Conservation (phyloP, 169 alveolate species). For the Cryptosporidium sp. region DNA sequence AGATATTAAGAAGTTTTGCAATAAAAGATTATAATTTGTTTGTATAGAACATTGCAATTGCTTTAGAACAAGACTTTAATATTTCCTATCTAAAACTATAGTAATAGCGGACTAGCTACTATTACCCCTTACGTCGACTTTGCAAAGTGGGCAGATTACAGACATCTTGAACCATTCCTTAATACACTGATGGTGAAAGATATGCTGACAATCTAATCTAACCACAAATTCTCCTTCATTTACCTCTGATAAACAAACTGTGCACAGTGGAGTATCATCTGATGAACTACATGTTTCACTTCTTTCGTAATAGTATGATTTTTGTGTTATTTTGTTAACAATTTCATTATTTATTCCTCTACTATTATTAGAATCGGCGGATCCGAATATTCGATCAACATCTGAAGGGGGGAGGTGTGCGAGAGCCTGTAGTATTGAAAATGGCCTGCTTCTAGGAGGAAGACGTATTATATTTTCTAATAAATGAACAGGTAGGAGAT, state of each 20-base stretch:
- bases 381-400: conserved; percentile 78
- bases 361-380: conserved; percentile 75
- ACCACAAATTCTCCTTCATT: conserved; percentile 77
- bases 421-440: conserved; percentile 78
- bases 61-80: not conserved
- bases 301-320: conserved; percentile 29
- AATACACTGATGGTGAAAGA: conserved; percentile 80
- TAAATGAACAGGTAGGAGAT: conserved; percentile 78
- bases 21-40: conserved; percentile 33
- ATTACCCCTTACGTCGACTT: conserved; percentile 54
- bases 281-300: conserved; percentile 16
- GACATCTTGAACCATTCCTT: conserved; percentile 79
- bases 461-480: conserved; percentile 76
- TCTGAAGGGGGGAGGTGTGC: conserved; percentile 80
- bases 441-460: conserved; percentile 80
- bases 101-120: not conserved
- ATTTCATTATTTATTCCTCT: conserved; percentile 54
- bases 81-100: not conserved
- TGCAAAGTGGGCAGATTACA: conserved; percentile 78
- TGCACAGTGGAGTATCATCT: conserved; percentile 78
- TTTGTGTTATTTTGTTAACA: conserved; percentile 38
- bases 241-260: conserved; percentile 78
- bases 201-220: conserved; percentile 77
- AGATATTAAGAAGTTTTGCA: conserved; percentile 8
- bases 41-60: not conserved